Evolutionary conservation across 305 asterid genomes (phyloP), one percentile per base, ranked within the genome.

Genomic region (Ajuga reptans): DNA sequence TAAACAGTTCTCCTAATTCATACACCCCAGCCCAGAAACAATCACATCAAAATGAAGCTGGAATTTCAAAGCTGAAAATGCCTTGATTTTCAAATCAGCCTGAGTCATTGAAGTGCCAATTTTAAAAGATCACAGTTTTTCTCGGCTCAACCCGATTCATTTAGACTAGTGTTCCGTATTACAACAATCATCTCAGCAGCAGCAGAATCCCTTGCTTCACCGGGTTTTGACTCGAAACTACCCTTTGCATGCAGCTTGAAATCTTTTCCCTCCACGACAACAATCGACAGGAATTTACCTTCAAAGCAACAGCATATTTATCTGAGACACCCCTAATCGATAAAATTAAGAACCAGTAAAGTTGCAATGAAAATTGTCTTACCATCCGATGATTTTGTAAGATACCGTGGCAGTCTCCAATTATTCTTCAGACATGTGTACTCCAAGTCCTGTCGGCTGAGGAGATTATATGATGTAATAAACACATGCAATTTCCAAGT

Each of bases 131-230:
- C 1, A 21, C 27, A 57, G 49, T 9, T 6, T 63, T 24, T 37
- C 18, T 4, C 15, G 6, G 50, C 27, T 52, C 41, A 3, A 66
- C 27, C 41, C 14, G 54, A 37, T 21, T 66, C 21, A 3, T 15
- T 52, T 53, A 52, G 16, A 53, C 57, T 6, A 56, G 29, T 6
- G 14, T 29, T 27, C 2, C 9, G 64, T 68, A 84, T 51, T 50
- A 71, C 34, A 11, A 72, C 51, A 72, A 86, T 68, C 77, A 78
- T 80, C 71, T 71, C 18, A 0, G 84, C 80, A 16, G 88, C 87
- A 66, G 84, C 83, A 10, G 80, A 75, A 50, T 86, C 89, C 81
- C 81, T 80, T 42, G 92, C 89, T 75, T 72, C 78, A 14, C 37
- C 9, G 1, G 89, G 84, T 39, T 66, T 78, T 9, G 79, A 47